Conservation (phyloP, 129 eudicot species). For the Tagetes erecta region DNA sequence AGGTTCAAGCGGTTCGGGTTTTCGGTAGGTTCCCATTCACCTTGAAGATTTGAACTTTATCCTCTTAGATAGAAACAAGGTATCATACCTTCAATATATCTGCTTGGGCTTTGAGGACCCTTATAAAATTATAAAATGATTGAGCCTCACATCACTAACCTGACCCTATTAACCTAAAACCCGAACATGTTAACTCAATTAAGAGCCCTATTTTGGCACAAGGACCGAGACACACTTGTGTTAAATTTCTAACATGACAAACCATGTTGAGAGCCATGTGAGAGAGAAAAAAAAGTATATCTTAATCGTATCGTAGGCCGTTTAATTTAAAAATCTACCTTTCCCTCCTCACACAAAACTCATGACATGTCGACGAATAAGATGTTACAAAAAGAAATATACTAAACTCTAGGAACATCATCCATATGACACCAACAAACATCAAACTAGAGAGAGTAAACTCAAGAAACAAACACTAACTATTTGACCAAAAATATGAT, state of each 20-base stretch:
- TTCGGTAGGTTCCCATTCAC: too few species aligned
- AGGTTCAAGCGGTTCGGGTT: too few species aligned
- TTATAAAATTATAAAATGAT: too few species aligned
- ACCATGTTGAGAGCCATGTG: not conserved
- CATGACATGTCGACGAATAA: not conserved
- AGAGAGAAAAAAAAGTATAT: not conserved
- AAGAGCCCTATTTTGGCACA: not conserved
- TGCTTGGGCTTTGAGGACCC: too few species aligned
- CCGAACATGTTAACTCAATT: not conserved
- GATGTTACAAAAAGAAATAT: not conserved
- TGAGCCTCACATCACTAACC: too few species aligned
- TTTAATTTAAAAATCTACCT: not conserved
- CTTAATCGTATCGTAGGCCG: not conserved
- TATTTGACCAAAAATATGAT: slow-evolving; percentile 5
- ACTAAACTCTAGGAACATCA: not conserved
- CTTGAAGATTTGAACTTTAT: too few species aligned
- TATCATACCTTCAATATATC: too few species aligned
- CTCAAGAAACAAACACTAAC: not conserved
- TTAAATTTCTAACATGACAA: not conserved
- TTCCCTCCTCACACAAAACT: not conserved
- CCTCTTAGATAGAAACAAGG: too few species aligned
- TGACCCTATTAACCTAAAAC: too few species aligned
- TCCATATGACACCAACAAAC: slow-evolving; percentile 7
- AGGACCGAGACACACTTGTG: not conserved
- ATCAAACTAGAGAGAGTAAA: not conserved